Base-by-base conservation (phyloP, 768 basidiomycete genomes). In the Amanita rubescens region DNA sequence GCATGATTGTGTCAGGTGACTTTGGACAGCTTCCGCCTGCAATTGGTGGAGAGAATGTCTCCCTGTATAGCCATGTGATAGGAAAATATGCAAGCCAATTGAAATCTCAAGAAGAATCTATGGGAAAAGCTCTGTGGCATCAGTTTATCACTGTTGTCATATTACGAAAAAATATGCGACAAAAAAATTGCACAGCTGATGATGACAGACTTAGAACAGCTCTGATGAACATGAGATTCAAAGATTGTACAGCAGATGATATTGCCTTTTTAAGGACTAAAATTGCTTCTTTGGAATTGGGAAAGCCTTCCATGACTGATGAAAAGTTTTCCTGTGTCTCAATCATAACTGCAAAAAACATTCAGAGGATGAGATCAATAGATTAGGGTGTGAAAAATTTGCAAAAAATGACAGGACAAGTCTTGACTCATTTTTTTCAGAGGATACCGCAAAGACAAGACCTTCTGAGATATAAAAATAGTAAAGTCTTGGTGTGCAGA, bases 81-180 rank as follows among this genome's bases (percentile, higher is more conserved):
- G 51, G 46, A 24, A 45, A 42, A 12, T 15, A 24, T 8, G 5
- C 27, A 30, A 0, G 25, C 17, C 1, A 57, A 43, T 32, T 46
- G 42, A 6, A 27, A 15, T 0, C 1, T 9, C 64, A 70, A 48
- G 55, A 66, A 38, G 39, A 32, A 9, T 46, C 59, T 0, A 58
- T 67, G 9, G 65, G 70, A 20, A 67, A 61, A 25, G 19, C 62
- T 8, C n/a, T 62, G 2, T 71, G 69, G 71, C 67, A 68, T 53
- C 68, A 69, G 51, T 42, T 72, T 20, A 69, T 63, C 9, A 66
- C 63, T 9, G 69, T 70, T 17, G 67, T 73, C 3, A 68, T 71
- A 0, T 51, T 72, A 8, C 53, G 57, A n/a, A 10, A 70, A 50
- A 73, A 71, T 52, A 70, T 70, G 69, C 12, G 69, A 19, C 67